Evolutionary conservation across 768 basidiomycete species (phyloP).

Genomic region (Macrolepiota fuliginosa): DNA sequence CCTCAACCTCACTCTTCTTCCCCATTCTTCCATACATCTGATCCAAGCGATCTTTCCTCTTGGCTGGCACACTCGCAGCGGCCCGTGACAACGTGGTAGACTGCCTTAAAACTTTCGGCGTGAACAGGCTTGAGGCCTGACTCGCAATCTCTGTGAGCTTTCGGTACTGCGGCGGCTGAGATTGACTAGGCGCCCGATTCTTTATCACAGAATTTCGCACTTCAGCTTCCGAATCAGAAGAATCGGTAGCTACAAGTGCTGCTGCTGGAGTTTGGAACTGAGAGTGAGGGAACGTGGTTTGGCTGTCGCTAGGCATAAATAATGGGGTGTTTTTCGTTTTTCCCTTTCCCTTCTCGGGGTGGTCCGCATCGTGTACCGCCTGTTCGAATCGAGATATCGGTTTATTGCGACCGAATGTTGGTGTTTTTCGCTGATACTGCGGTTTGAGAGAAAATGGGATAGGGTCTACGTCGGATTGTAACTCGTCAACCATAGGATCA

Average conservation of each 20-base stretch:
- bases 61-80: constrained; percentile 24
- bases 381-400: neutral
- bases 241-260: constrained; percentile 14
- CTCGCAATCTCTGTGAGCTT: constrained; percentile 52
- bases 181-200: neutral
- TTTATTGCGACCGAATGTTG: neutral
- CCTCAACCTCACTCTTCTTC: constrained; percentile 33
- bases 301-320: constrained; percentile 53
- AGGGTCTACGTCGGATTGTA: constrained; percentile 22
- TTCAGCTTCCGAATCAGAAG: constrained; percentile 40
- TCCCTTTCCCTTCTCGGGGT: neutral
- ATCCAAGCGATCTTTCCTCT: constrained; percentile 24
- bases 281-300: constrained; percentile 53
- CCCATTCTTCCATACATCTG: constrained; percentile 36
- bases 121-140: constrained; percentile 32
- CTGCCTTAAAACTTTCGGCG: constrained; percentile 15
- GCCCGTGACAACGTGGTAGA: constrained; percentile 23
- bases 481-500: constrained; percentile 27
- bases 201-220: constrained; percentile 31
- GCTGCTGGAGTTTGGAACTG: constrained; percentile 28
- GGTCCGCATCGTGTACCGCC: neutral
- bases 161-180: constrained; percentile 24
- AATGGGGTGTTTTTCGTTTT: constrained; percentile 27
- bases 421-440: constrained; percentile 2
- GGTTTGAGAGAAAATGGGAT: constrained; percentile 8